Evolutionary conservation across 495 filamentous ascomycete genomes (phyloP).

Genomic region (Xylaria intraflava): DNA sequence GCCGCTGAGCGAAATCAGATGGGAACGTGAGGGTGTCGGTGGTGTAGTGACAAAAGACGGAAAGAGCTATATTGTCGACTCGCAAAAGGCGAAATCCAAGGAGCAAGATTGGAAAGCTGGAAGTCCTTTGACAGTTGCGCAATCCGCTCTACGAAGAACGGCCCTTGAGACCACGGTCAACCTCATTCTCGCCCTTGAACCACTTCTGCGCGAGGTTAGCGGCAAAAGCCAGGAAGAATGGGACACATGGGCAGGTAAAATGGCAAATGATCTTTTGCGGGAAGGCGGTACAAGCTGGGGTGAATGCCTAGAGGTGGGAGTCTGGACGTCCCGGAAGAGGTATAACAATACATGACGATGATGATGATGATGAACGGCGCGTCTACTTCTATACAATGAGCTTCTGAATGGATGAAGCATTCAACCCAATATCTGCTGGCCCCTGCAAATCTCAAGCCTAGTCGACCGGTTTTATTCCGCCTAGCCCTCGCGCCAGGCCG

Average conservation of each 20-base stretch:
- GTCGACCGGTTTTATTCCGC: background rate
- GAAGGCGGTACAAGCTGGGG: slow-evolving; percentile 72
- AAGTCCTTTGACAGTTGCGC: slow-evolving; percentile 57
- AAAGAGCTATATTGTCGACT: slow-evolving; percentile 45
- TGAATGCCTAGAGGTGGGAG: slow-evolving; percentile 87
- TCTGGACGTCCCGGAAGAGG: slow-evolving; percentile 84
- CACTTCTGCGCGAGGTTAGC: slow-evolving; percentile 70
- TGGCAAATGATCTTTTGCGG: slow-evolving; percentile 78
- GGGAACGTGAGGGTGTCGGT: slow-evolving; percentile 72
- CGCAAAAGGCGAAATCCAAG: slow-evolving; percentile 26
- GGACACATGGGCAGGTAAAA: slow-evolving; percentile 81
- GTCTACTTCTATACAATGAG: background rate
- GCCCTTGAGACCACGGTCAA: slow-evolving; percentile 76
- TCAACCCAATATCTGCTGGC: background rate
- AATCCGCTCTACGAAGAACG: slow-evolving; percentile 68
- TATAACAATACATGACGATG: slow-evolving; percentile 16
- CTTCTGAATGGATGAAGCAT: slow-evolving; percentile 3
- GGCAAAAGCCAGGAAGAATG: slow-evolving; percentile 86
- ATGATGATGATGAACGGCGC: background rate
- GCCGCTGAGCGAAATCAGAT: slow-evolving; percentile 77
- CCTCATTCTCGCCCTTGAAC: slow-evolving; percentile 83
- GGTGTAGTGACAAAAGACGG: slow-evolving; percentile 48
- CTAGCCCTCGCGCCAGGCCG: background rate
- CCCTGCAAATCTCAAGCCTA: background rate
- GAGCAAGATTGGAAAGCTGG: slow-evolving; percentile 17